Conservation (phyloP, 208 protist species). For the Leishmania guyanensis region DNA sequence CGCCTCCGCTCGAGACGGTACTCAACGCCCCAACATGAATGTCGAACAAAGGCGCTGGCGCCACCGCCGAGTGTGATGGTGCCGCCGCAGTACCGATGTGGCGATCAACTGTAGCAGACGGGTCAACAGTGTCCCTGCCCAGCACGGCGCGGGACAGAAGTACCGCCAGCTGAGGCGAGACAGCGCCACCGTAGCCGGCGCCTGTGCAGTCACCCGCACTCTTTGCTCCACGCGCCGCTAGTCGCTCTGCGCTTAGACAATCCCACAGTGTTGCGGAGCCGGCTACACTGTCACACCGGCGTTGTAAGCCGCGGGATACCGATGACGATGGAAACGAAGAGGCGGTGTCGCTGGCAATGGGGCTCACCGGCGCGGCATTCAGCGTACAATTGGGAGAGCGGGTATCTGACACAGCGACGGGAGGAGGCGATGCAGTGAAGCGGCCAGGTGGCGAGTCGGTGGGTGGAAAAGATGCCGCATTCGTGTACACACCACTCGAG, state of each 20-base stretch:
- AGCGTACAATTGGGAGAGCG: neutral
- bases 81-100: neutral
- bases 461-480: neutral
- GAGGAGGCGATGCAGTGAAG: neutral
- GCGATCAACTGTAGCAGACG: neutral
- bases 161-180: conserved; percentile 17
- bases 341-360: conserved; percentile 24
- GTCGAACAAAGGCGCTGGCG: conserved; percentile 16
- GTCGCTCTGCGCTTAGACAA: neutral
- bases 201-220: neutral
- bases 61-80: neutral
- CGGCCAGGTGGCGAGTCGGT: neutral
- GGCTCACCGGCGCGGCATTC: conserved; percentile 19
- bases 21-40: conserved; percentile 12
- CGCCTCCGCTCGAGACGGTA: neutral
- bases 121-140: neutral
- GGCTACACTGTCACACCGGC: neutral
- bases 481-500: neutral
- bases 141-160: conserved; percentile 24
- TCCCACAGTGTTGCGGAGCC: neutral
- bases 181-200: neutral
- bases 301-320: neutral
- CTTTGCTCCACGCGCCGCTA: neutral
- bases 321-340: conserved; percentile 21
- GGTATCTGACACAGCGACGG: neutral